A percentile compares a stretch with the other conserved stretches of the same genome.
Evolutionary conservation across 306 rosid species (phyloP).

Genomic region (Aeschynomene evenia): DNA sequence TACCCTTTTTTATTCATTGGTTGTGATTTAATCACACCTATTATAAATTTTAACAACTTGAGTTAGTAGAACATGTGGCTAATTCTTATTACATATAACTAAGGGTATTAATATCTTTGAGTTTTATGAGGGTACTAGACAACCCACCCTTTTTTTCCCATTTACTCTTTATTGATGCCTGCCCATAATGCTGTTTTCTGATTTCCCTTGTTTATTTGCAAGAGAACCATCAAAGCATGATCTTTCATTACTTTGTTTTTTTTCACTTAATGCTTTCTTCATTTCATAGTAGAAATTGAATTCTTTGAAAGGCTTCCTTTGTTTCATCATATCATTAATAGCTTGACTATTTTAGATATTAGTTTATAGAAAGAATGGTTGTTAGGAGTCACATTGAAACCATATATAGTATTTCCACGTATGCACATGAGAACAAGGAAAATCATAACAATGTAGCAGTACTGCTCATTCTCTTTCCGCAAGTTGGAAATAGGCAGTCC

Average conservation of each 20-base stretch:
- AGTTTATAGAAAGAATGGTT: constrained; percentile 4
- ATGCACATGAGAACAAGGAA: not conserved
- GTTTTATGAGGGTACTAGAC: too few relatives aligned
- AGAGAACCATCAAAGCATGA: constrained; percentile 19
- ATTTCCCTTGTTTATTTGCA: constrained; percentile 20
- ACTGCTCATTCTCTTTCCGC: not conserved
- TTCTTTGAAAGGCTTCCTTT: not conserved
- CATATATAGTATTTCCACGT: not conserved
- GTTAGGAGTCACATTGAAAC: not conserved
- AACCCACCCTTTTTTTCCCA: not conserved
- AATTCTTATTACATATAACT: too few relatives aligned
- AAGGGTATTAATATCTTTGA: too few relatives aligned
- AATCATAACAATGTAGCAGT: not conserved
- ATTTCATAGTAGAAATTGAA: not conserved
- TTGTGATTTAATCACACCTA: too few relatives aligned
- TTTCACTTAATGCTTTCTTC: constrained; percentile 10
- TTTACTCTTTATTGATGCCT: not conserved
- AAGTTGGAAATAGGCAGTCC: not conserved
- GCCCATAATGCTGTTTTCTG: constrained; percentile 6
- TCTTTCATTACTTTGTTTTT: not conserved
- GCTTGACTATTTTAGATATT: constrained; percentile 22
- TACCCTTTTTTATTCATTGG: too few relatives aligned
- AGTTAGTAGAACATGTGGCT: too few relatives aligned
- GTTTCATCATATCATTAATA: not conserved
- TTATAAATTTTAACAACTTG: too few relatives aligned